Evolutionary conservation across 352 stramenopile species (phyloP).

Genomic region (Phytophthora crassamura): DNA sequence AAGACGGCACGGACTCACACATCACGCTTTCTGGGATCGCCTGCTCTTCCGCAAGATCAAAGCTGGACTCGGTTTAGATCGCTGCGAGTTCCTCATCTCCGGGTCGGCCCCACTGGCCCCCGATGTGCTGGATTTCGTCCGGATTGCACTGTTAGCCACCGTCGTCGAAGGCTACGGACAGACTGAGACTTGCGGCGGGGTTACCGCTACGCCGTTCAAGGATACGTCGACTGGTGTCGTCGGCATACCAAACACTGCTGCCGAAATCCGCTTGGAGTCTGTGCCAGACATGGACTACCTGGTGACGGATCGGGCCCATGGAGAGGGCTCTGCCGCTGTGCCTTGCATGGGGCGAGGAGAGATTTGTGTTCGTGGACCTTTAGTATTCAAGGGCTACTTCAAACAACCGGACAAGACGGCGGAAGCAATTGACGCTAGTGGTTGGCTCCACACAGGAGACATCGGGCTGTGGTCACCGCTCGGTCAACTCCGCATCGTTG

Average conservation of each 20-base stretch:
- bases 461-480: slow-evolving; percentile 95
- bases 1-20: slow-evolving; percentile 65
- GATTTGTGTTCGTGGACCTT: slow-evolving; percentile 78
- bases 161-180: slow-evolving; percentile 96
- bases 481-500: slow-evolving; percentile 91
- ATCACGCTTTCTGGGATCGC: slow-evolving; percentile 91
- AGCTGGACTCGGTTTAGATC: slow-evolving; percentile 86
- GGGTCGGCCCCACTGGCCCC: slow-evolving; percentile 94
- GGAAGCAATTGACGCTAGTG: slow-evolving; percentile 91
- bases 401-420: slow-evolving; percentile 93
- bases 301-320: slow-evolving; percentile 71
- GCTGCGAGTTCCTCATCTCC: slow-evolving; percentile 91
- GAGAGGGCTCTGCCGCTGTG: slow-evolving; percentile 34
- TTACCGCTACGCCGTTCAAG: slow-evolving; percentile 59
- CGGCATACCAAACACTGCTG: slow-evolving; percentile 82
- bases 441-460: slow-evolving; percentile 98
- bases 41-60: slow-evolving; percentile 96
- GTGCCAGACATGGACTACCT: slow-evolving; percentile 98
- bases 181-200: slow-evolving; percentile 94
- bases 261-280: slow-evolving; percentile 94
- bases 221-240: slow-evolving; percentile 88
- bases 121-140: slow-evolving; percentile 95
- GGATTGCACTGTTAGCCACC: slow-evolving; percentile 87
- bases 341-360: slow-evolving; percentile 65
- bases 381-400: slow-evolving; percentile 95